Evolutionary conservation across 2,329 filamentous ascomycete genomes (phyloP).

Genomic region (Diplocarpon mali): DNA sequence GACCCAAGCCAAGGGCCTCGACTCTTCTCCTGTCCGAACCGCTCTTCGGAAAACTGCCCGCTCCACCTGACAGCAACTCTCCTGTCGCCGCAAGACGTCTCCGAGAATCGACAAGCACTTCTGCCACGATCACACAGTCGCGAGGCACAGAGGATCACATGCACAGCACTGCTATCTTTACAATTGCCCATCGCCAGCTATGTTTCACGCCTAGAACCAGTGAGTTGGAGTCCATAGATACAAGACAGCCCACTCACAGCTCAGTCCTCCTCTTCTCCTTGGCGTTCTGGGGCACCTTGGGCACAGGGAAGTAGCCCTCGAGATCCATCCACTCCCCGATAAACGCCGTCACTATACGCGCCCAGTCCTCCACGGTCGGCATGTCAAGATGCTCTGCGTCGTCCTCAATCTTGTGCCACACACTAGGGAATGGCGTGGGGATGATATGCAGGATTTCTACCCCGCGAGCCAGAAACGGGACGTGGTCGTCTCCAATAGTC

Average conservation of each 20-base stretch:
- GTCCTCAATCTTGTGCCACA: slow-evolving; percentile 83
- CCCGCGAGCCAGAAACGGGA: slow-evolving; percentile 79
- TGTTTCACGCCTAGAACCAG: background rate
- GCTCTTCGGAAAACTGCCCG: no score
- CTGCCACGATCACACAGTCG: no score
- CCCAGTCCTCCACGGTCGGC: slow-evolving; percentile 77
- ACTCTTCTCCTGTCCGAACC: no score
- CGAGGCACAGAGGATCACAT: no score
- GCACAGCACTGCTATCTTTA: no score
- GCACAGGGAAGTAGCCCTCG: slow-evolving; percentile 24
- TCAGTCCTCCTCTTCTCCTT: slow-evolving; percentile 22
- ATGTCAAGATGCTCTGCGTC: slow-evolving; percentile 76
- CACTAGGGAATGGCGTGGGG: slow-evolving; percentile 64
- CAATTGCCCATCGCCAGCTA: no score
- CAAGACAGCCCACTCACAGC: slow-evolving; percentile 23
- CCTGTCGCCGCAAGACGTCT: no score
- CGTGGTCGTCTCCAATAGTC: slow-evolving; percentile 74
- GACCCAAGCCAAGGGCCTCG: no score
- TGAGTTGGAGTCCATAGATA: background rate
- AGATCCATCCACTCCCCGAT: slow-evolving; percentile 88
- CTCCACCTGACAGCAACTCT: no score
- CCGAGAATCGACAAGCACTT: no score
- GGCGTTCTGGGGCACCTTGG: slow-evolving; percentile 2
- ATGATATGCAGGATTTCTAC: slow-evolving; percentile 88
- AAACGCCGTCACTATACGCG: slow-evolving; percentile 72